Evolutionary conservation across 2,329 filamentous ascomycete species (phyloP).

Genomic region (Thermothelomyces thermophilus): DNA sequence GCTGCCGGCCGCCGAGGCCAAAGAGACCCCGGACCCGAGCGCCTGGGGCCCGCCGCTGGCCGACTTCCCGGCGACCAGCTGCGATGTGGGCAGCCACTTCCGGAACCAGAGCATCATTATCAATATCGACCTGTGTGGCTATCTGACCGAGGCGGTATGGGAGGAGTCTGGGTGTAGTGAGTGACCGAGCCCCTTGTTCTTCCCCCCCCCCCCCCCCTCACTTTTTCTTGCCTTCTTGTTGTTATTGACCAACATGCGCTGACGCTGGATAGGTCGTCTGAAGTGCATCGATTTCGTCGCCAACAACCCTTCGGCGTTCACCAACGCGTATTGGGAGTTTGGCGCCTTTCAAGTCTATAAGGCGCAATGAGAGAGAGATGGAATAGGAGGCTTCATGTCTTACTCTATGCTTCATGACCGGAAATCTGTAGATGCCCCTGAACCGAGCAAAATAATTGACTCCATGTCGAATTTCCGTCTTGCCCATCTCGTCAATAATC

Average conservation of each 20-base stretch:
- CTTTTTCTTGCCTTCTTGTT: not conserved
- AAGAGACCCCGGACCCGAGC: conserved; percentile 50
- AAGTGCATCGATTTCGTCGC: conserved; percentile 54
- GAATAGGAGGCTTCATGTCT: not conserved
- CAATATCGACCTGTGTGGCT: conserved; percentile 60
- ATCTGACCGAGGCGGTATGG: conserved; percentile 44
- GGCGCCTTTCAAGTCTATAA: conserved; percentile 53
- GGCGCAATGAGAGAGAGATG: conserved; percentile 18
- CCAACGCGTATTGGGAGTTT: conserved; percentile 60
- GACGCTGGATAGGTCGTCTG: conserved; percentile 37
- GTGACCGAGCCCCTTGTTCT: no score
- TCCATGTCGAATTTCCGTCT: no score
- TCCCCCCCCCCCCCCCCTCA: not conserved
- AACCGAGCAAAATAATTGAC: no score
- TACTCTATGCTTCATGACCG: no score
- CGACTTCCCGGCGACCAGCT: conserved; percentile 59
- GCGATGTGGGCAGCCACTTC: conserved; percentile 54
- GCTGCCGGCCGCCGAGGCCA: not conserved
- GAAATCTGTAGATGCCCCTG: no score
- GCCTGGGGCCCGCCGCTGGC: conserved; percentile 56
- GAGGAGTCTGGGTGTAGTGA: conserved; percentile 15
- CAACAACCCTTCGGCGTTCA: conserved; percentile 49
- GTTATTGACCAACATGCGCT: not conserved
- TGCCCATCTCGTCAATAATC: no score
- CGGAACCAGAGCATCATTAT: conserved; percentile 59